Base-by-base conservation (phyloP, 1,139 yeast species). In the Yamadazyma conglobata region DNA sequence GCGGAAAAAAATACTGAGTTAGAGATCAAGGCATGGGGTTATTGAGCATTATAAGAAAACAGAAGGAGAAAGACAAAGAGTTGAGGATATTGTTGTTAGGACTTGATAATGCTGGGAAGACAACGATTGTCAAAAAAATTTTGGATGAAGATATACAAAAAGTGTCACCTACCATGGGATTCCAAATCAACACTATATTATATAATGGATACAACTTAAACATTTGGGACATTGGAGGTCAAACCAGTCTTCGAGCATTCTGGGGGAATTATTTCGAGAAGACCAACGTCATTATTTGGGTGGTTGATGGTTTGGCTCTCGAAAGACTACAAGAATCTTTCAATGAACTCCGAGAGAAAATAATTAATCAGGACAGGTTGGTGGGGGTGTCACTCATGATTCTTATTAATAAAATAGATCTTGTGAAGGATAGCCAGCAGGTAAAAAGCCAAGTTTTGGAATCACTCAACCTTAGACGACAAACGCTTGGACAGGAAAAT, bases 261-360 rank as follows among this genome's bases (percentile, higher is more conserved):
- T 87, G 96, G 96, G 77, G 85, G 36, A 88, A 88, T 57, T 87
- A 88, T 57, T 88, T 84, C 50, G 96, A 88, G 41, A 77, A 77
- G 44, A 84, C 95, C 5, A 91, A 89, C 47, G 74, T 78, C 10
- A 65, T 89, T 15, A 58, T 89, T n/a, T 89, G 97, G 96, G 95
- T 89, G n/a, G 72, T 89, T 8, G 97, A 91, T 56, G 72, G 78
- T 3, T 63, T 75, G 39, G 75, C 78, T 23, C 52, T 70, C 24
- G 79, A 76, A 32, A 58, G 96, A 31, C 58, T 86, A 19, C 50
- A 58, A 11, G 95, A 83, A 54, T 83, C 84, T 39, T 69, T 70
- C 38, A 41, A 42, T 2, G 96, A 88, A 56, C 66, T 89, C 25
- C 61, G 69, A 25, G 63, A 61, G 14, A 74, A 70, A 33, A 75